Base-by-base conservation (phyloP, 768 basidiomycete genomes). In the Termitomyces sp. region DNA sequence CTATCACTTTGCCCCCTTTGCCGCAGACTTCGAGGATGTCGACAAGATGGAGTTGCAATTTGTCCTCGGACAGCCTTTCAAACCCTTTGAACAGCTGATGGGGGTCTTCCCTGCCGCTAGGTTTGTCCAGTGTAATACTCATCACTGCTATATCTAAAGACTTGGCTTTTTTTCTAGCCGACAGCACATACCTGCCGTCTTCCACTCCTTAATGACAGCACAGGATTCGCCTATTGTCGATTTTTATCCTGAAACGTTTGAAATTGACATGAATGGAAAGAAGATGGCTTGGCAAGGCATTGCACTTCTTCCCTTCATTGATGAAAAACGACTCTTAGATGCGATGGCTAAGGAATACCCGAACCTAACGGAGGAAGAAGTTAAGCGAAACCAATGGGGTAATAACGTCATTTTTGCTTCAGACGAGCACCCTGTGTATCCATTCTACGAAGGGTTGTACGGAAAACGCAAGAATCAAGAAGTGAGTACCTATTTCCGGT, bases 211-310 rank as follows among this genome's bases (percentile, higher is more conserved):
- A 41, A 99, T 99, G 97, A 82, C 78, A 4, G 84, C 91, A 3
- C 82, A 87, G 50, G 83, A 88, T 34, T 98, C 95, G 0, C 93
- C 94, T 8, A 98, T 98, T 72, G 84, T 93, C 60, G 95, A 98
- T 68, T 98, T 98, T 76, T 98, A 98, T 73, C 96, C 96, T 0
- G 62, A 79, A 0, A 84, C 88, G 16, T 99, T 99, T 71, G 86
- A 95, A 65, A 88, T 98, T 67, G 97, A 99, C 72, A 99, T 99
- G 97, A 99, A 99, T 68, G 97, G 97, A 59, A 98, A 98, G 77
- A 92, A 91, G 75, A 98, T 98, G 95, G 81, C 91, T 7, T 99
- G 97, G 97, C 96, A 99, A 72, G 97, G 97, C 55, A 94, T 99
- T 57, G 95, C 97, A 0, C 77, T 99, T 9, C 78, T 99, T 22